Evolutionary conservation across 139 green algal species (phyloP), one percentile per base, ranked within the genome.

Genomic region (Chlamydomonas schloesseri): DNA sequence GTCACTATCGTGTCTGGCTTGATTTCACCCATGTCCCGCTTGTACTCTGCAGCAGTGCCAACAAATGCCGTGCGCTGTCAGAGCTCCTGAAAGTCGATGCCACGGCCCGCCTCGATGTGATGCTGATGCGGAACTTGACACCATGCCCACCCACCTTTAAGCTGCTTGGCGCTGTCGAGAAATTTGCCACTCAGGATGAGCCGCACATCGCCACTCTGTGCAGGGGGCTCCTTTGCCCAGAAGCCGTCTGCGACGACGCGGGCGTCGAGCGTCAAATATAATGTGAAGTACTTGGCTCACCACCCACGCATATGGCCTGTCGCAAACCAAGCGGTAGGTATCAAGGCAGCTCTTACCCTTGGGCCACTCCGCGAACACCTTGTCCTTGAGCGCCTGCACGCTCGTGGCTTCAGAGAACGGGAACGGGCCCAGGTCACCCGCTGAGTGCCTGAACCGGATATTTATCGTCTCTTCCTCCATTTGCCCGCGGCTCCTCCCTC

Each of bases 121-220:
- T 50, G 42, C 42, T 50, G 42, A 50, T 50, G 42, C 42, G 42
- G 34, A 34, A 20, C 36, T 62, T 46, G 28, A n/a, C n/a, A n/a
- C n/a, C n/a, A n/a, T n/a, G n/a, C n/a, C 28, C 42, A 50, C 42
- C 42, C 42, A 50, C 89, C 91, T 87, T 87, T 88, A 15, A 94
- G 67, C 26, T 65, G 55, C 37, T 92, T 89, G 15, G 46, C 68
- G 11, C 55, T 65, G 36, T 93, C 89, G 14, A 93, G 42, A 24
- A 89, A 94, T 53, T 94, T 94, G 5, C 91, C 91, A n/a, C 58
- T 82, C 1, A 91, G 58, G 17, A 93, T 93, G 14, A 93, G 73
- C 73, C 87, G 92, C 60, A 94, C 79, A 37, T 94, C 87, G 23
- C 58, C 46, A 0, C 73, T 18, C 21, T 74, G 73, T 2, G 28